Percentiles rank a stretch among this genome's conserved stretches.
phyloP scores from a whole-genome alignment of 169 alveolate genomes.

The Plasmodium ovale region DNA sequence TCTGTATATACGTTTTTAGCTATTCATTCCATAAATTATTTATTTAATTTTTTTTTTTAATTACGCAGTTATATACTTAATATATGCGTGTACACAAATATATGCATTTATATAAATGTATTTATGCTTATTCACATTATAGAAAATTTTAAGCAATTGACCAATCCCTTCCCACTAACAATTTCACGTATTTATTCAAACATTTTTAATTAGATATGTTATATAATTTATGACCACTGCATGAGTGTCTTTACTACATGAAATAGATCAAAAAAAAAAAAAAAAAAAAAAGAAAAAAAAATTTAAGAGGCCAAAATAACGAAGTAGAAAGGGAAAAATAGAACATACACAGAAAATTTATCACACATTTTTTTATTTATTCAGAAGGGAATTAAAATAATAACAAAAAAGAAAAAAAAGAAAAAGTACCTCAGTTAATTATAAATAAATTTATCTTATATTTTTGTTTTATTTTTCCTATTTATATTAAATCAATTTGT shows the following conservation, averaged over 20 bases:
- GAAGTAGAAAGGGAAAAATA: too few relatives aligned
- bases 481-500: slow-evolving; percentile 25
- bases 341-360: too few relatives aligned
- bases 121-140: too few relatives aligned
- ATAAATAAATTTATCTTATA: not conserved
- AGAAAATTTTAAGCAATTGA: too few relatives aligned
- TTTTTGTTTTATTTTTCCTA: slow-evolving; percentile 4
- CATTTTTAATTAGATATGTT: slow-evolving; percentile 19
- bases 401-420: not conserved
- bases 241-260: slow-evolving; percentile 7
- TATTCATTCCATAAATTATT: not conserved
- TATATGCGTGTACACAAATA: not conserved
- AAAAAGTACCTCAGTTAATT: not conserved
- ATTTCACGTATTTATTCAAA: not conserved
- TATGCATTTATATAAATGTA: slow-evolving; percentile 10
- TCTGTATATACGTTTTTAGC: not conserved
- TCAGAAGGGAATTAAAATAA: too few relatives aligned
- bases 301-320: too few relatives aligned
- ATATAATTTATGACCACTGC: slow-evolving; percentile 12
- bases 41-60: not conserved
- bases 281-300: not conserved
- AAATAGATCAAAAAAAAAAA: not conserved
- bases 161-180: too few relatives aligned
- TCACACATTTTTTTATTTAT: too few relatives aligned
- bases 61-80: not conserved